phyloP scores from a whole-genome alignment of 2,329 filamentous ascomycete genomes.

The Microdochium trichocladiopsis region DNA sequence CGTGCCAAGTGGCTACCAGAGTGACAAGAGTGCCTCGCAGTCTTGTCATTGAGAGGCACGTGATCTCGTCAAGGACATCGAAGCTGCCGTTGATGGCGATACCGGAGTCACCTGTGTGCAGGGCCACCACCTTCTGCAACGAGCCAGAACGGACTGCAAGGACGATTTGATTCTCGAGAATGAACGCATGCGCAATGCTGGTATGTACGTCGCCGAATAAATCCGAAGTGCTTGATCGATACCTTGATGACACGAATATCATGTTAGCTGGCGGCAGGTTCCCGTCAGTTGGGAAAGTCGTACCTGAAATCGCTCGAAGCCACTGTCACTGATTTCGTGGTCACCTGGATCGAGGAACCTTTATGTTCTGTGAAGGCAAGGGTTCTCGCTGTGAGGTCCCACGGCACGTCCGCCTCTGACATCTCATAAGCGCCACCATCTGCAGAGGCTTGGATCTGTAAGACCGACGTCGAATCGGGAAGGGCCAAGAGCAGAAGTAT shows the following conservation, averaged over 20 bases:
- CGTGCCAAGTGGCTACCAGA: slow-evolving; percentile 3
- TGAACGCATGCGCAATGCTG: slow-evolving; percentile 33
- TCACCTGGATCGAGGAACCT: slow-evolving; percentile 44
- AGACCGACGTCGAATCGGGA: slow-evolving; percentile 38
- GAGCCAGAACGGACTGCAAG: slow-evolving; percentile 31
- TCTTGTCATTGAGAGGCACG: slow-evolving; percentile 32
- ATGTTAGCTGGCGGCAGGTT: too few relatives aligned
- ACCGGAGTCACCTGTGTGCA: slow-evolving; percentile 16
- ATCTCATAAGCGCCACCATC: slow-evolving; percentile 32
- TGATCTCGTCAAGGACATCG: slow-evolving; percentile 37
- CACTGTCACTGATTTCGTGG: slow-evolving; percentile 37
- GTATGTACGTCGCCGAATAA: slow-evolving; percentile 17
- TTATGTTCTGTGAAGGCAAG: slow-evolving; percentile 31
- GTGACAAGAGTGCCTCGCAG: slow-evolving; percentile 7
- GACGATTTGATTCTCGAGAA: slow-evolving; percentile 28
- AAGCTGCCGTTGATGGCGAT: slow-evolving; percentile 14
- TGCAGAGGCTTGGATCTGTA: slow-evolving; percentile 42
- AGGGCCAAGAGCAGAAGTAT: slow-evolving; percentile 38
- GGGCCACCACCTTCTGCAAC: slow-evolving; percentile 27
- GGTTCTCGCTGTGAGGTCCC: slow-evolving; percentile 47
- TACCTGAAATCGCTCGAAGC: slow-evolving; percentile 28
- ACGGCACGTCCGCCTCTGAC: slow-evolving; percentile 29
- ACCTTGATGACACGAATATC: slow-evolving; percentile 20
- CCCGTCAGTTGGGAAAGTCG: too few relatives aligned
- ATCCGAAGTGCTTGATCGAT: slow-evolving; percentile 11